Conservation (phyloP, 2,329 filamentous ascomycete genomes). For the Trichoderma sp. region DNA sequence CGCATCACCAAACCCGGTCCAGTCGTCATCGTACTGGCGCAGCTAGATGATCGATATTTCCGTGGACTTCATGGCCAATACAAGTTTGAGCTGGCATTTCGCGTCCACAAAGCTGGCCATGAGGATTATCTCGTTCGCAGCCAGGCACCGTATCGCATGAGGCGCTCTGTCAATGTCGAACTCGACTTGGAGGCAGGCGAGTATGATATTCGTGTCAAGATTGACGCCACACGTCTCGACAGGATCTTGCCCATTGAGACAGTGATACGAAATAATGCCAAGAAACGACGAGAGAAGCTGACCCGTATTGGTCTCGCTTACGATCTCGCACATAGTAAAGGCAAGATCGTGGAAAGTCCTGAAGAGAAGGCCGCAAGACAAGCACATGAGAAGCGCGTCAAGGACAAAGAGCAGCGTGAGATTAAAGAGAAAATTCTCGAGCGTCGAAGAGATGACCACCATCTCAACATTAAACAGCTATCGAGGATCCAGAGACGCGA, state of each 20-base stretch:
- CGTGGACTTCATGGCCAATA: conserved; percentile 58
- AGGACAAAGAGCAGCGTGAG: conserved; percentile 37
- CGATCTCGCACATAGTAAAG: conserved; percentile 68
- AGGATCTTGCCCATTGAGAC: conserved; percentile 58
- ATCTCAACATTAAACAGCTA: conserved; percentile 38
- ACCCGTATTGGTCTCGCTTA: conserved; percentile 67
- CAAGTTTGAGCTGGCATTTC: conserved; percentile 52
- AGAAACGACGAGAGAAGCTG: conserved; percentile 67
- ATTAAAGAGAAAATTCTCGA: conserved; percentile 43
- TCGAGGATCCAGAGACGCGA: conserved; percentile 31
- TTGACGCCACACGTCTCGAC: conserved; percentile 63
- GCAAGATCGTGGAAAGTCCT: conserved; percentile 47
- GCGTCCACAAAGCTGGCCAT: conserved; percentile 49
- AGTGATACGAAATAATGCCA: conserved; percentile 63
- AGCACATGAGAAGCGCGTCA: conserved; percentile 44
- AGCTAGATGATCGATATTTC: conserved; percentile 59
- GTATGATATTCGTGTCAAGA: conserved; percentile 73
- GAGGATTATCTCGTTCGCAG: conserved; percentile 57
- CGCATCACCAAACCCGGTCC: conserved; percentile 48
- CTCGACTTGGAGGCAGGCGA: conserved; percentile 70
- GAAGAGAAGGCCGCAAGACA: conserved; percentile 50
- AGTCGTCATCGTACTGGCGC: conserved; percentile 55
- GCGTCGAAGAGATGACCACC: conserved; percentile 38
- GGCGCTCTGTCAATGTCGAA: conserved; percentile 73
- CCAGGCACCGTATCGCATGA: conserved; percentile 58